These are phyloP conservation scores for Neodidymelliopsis sp. DNA, from an alignment of 2,329 filamentous ascomycete genomes.

Conservation along the genomic window DNA sequence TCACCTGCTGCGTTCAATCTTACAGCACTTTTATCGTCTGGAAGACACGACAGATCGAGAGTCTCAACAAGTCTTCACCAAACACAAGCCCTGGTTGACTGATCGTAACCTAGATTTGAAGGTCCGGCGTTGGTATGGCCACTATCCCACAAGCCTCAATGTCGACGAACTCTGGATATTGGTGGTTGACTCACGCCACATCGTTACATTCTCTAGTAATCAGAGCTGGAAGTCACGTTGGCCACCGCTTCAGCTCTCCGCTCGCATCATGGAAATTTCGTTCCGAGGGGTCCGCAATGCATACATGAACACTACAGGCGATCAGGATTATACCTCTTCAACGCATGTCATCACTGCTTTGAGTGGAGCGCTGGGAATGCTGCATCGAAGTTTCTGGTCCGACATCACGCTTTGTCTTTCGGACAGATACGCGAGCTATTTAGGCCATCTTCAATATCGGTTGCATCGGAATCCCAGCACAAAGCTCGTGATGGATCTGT, in stretches of 20 bases:
- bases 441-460: slow-evolving; percentile 54
- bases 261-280: slow-evolving; percentile 51
- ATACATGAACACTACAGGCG: slow-evolving; percentile 41
- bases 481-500: slow-evolving; percentile 54
- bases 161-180: slow-evolving; percentile 56
- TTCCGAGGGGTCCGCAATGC: slow-evolving; percentile 53
- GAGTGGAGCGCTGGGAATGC: slow-evolving; percentile 52
- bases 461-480: slow-evolving; percentile 53
- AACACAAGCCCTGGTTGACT: slow-evolving; percentile 53
- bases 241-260: slow-evolving; percentile 52
- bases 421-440: slow-evolving; percentile 53
- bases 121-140: slow-evolving; percentile 53
- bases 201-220: slow-evolving; percentile 54
- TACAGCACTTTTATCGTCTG: slow-evolving; percentile 54
- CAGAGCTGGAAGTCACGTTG: slow-evolving; percentile 55
- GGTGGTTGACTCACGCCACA: slow-evolving; percentile 50
- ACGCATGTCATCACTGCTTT: slow-evolving; percentile 50
- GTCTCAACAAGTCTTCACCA: slow-evolving; percentile 50
- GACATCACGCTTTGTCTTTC: slow-evolving; percentile 52
- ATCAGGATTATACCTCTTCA: slow-evolving; percentile 49
- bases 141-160: slow-evolving; percentile 52
- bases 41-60: slow-evolving; percentile 55
- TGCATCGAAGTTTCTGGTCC: slow-evolving; percentile 54
- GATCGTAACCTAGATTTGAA: slow-evolving; percentile 53
- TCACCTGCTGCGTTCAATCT: slow-evolving; percentile 51